These are phyloP conservation scores for Irpex sp. DNA, from an alignment of 1,284 basidiomycete species.

Conservation along the genomic window DNA sequence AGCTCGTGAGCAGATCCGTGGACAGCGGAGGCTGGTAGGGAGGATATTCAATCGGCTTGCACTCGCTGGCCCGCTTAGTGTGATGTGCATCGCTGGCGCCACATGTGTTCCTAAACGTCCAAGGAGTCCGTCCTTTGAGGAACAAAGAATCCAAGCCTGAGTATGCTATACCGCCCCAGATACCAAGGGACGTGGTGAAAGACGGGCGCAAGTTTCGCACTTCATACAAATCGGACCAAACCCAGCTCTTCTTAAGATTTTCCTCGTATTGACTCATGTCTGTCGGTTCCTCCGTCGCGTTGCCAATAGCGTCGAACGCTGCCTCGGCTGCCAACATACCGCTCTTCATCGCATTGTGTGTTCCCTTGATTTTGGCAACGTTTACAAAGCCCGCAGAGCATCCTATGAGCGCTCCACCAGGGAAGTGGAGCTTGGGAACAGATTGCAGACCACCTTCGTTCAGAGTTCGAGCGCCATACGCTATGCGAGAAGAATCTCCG, in stretches of 20 bases:
- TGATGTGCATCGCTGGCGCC: conserved; percentile 67
- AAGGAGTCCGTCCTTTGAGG: conserved; percentile 85
- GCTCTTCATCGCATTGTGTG: conserved; percentile 99
- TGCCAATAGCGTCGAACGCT: conserved; percentile 65
- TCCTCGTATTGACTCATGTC: conserved; percentile 82
- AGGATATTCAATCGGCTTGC: conserved; percentile 88
- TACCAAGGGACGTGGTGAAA: conserved; percentile 83
- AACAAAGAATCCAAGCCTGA: conserved; percentile 89
- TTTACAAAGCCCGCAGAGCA: conserved; percentile 98
- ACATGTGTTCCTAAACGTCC: conserved; percentile 79
- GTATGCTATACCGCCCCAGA: conserved; percentile 89
- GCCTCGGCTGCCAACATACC: conserved; percentile 96
- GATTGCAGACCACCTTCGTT: conserved; percentile 97
- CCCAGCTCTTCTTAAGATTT: conserved; percentile 80
- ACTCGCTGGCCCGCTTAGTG: conserved; percentile 68
- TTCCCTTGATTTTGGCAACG: conserved; percentile 99
- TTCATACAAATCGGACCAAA: conserved; percentile 86
- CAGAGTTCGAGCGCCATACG: conserved; percentile 89
- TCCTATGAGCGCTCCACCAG: conserved; percentile 93
- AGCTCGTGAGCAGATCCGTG: conserved; percentile 91
- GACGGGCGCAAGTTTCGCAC: conserved; percentile 92
- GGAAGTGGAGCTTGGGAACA: conserved; percentile 90
- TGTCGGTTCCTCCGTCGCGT: conserved; percentile 30
- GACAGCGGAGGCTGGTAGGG: conserved; percentile 88
- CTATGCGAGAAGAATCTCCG: conserved; percentile 71